A percentile compares a stretch with the other conserved stretches of the same genome.
phyloP scores from a whole-genome alignment of 1,139 yeast genomes.

The Kodamaea sp. region DNA sequence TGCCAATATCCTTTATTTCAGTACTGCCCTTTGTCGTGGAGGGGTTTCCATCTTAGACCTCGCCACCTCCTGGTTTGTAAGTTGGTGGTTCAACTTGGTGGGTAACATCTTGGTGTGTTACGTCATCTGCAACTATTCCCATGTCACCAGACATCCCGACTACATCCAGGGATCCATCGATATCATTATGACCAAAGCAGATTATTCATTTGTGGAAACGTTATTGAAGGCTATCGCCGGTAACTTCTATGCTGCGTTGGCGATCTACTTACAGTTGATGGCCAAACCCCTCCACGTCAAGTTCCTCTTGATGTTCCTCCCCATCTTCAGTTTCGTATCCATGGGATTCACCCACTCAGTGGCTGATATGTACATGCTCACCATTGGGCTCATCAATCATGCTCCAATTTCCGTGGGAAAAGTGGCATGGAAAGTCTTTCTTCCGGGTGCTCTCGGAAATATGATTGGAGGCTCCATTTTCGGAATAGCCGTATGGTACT shows the following conservation, averaged over 20 bases:
- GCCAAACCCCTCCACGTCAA: conserved; percentile 82
- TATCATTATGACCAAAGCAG: conserved; percentile 49
- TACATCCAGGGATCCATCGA: conserved; percentile 49
- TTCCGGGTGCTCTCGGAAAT: conserved; percentile 72
- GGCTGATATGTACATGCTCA: conserved; percentile 73
- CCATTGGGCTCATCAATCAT: conserved; percentile 66
- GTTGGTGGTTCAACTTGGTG: conserved; percentile 66
- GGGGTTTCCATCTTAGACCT: conserved; percentile 68
- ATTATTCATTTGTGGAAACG: conserved; percentile 55
- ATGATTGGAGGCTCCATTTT: conserved; percentile 70
- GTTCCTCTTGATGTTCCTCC: conserved; percentile 60
- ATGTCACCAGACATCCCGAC: conserved; percentile 38
- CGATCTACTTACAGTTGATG: conserved; percentile 73
- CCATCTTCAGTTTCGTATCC: conserved; percentile 71
- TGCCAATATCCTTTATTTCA: conserved; percentile 68
- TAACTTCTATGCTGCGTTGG: conserved; percentile 72
- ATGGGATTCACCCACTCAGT: conserved; percentile 79
- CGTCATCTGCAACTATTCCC: conserved; percentile 58
- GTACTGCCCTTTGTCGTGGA: conserved; percentile 65
- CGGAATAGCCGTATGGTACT: conserved; percentile 66
- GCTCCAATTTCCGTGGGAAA: conserved; percentile 61
- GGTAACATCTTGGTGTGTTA: conserved; percentile 67
- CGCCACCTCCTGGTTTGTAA: conserved; percentile 64
- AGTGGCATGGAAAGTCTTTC: conserved; percentile 69
- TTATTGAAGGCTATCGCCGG: conserved; percentile 70